Evolutionary conservation across 129 eudicot genomes (phyloP).

Genomic region (Escallonia herrerae): DNA sequence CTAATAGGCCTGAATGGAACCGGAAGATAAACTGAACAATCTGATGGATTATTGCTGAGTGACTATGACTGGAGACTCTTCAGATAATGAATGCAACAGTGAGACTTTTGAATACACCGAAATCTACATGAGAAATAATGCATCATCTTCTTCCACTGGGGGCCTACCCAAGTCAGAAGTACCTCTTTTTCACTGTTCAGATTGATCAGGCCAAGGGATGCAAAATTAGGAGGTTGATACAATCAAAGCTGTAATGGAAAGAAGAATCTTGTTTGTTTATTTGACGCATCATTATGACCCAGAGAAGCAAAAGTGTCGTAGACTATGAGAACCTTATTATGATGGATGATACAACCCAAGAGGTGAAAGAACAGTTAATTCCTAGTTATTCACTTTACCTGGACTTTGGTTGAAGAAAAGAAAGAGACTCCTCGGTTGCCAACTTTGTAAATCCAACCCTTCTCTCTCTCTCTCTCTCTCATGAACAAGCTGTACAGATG

Average conservation of each 20-base stretch:
- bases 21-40: slow-evolving; percentile 22
- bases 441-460: slow-evolving; percentile 10
- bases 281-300: slow-evolving; percentile 16
- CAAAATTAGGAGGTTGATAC: slow-evolving; percentile 11
- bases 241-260: slow-evolving; percentile 1
- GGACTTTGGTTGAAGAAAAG: slow-evolving; percentile 11
- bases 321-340: slow-evolving; percentile 5
- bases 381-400: slow-evolving; percentile 29
- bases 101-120: slow-evolving; percentile 24
- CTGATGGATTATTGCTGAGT: slow-evolving; percentile 28
- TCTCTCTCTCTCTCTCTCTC: slow-evolving; percentile 17
- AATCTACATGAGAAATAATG: slow-evolving; percentile 38
- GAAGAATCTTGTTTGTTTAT: not conserved
- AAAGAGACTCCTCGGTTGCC: slow-evolving; percentile 22
- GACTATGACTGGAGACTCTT: slow-evolving; percentile 23
- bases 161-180: slow-evolving; percentile 53
- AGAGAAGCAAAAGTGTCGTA: slow-evolving; percentile 5
- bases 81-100: slow-evolving; percentile 55
- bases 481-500: slow-evolving; percentile 24
- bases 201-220: slow-evolving; percentile 15
- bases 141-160: slow-evolving; percentile 50
- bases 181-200: slow-evolving; percentile 22
- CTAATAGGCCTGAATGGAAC: no score
- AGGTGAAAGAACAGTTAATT: slow-evolving; percentile 22
- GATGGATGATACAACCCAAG: slow-evolving; percentile 16